These are phyloP conservation scores for Tremellales sp. DNA, from an alignment of 1,284 basidiomycete genomes.

Conservation along the genomic window DNA sequence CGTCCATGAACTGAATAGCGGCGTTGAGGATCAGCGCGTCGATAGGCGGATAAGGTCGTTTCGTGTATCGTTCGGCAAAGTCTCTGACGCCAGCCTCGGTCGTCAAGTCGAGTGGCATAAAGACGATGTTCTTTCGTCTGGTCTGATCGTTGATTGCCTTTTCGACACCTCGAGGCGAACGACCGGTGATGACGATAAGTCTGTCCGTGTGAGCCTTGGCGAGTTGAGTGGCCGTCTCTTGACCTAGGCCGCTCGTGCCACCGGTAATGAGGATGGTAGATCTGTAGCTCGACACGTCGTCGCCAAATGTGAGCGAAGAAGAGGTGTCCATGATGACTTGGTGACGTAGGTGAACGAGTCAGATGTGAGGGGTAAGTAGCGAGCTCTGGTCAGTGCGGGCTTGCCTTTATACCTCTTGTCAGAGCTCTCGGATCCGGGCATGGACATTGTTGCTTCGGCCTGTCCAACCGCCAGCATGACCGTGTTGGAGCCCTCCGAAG, in stretches of 20 bases:
- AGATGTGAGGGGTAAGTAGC: no score
- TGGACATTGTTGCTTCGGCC: no score
- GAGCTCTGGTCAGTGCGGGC: no score
- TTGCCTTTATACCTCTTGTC: no score
- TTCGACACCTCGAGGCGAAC: not conserved
- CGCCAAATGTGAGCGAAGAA: not conserved
- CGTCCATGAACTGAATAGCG: slow-evolving; percentile 2
- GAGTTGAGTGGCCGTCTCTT: slow-evolving; percentile 10
- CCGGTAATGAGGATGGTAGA: slow-evolving; percentile 19
- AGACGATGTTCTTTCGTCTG: slow-evolving; percentile 8
- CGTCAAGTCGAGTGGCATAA: slow-evolving; percentile 9
- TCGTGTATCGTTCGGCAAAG: slow-evolving; percentile 7
- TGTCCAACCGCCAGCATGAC: no score
- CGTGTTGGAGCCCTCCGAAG: no score
- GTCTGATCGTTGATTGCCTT: slow-evolving; percentile 1
- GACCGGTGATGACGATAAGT: slow-evolving; percentile 7
- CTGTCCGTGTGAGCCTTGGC: slow-evolving; percentile 4
- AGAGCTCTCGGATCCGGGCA: no score
- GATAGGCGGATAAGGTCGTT: slow-evolving; percentile 8
- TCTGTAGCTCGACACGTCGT: slow-evolving; percentile 6
- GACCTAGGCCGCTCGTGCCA: slow-evolving; percentile 13
- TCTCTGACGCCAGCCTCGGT: slow-evolving; percentile 5
- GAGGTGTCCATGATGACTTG: no score
- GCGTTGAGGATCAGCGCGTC: slow-evolving; percentile 8
- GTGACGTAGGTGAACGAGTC: not conserved